Evolutionary conservation across 2,329 filamentous ascomycete species (phyloP), one percentile per base, ranked within the genome.

Genomic region (Aspergillus versicolor): DNA sequence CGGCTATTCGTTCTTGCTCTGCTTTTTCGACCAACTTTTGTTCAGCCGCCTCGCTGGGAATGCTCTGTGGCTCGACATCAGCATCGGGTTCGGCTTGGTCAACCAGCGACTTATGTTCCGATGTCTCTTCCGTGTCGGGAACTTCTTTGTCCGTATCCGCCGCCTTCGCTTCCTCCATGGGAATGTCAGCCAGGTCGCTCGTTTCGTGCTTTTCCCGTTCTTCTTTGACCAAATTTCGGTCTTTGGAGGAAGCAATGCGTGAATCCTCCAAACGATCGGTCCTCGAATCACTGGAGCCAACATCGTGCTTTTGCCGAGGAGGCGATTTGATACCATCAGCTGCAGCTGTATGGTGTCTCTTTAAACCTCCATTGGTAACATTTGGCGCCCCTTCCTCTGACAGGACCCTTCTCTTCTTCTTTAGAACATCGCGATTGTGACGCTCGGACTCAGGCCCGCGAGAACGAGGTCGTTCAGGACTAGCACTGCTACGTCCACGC

Each of bases 381-480:
- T 67, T 72, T 5, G 69, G 63, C 13, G 63, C 43, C 32, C 66
- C 74, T 44, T 75, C 77, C 42, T 78, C 77, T 2, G 73, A 67
- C 12, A 73, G 63, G 38, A 78, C 69, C 7, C 75, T 75, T 49
- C 75, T 67, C 65, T 79, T 75, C 65, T 79, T 79, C 64, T 75
- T 77, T 13, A 73, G 70, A n/a, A 64, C 50, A 17, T 73, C 72
- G 27, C 67, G 66, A 22, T 70, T 65, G 30, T 71, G 65, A 22
- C 63, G 65, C 43, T 71, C 69, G 34, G 58, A 60, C 34, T 75
- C 70, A n/a, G 64, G 60, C 24, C 65, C 72, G 42, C 69, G 70
- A 11, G 73, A 72, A 32, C 69, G 71, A 38, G 69, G 70, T 53
- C 74, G 62, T 53, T 75, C 72, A 4, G 76, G 77, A n/a, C 75